Conservation (phyloP, 2,329 filamentous ascomycete genomes). For the Ophiocordyceps camponoti-saundersi region DNA sequence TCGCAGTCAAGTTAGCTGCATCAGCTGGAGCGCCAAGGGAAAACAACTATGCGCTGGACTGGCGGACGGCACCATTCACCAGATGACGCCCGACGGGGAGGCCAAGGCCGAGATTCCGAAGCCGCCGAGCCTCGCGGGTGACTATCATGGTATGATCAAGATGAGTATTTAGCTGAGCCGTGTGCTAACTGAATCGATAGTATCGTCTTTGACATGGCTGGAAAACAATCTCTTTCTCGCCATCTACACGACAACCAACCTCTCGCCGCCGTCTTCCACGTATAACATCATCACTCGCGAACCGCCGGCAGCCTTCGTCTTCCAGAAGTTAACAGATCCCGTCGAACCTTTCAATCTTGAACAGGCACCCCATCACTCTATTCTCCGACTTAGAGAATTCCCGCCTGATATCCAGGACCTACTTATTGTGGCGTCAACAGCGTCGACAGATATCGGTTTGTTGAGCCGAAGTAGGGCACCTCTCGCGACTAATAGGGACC, state of each 20-base stretch:
- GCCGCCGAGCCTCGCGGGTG: slow-evolving; percentile 44
- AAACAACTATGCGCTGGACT: slow-evolving; percentile 85
- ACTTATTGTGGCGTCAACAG: slow-evolving; percentile 67
- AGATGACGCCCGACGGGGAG: slow-evolving; percentile 69
- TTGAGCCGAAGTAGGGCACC: slow-evolving; percentile 57
- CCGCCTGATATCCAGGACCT: slow-evolving; percentile 66
- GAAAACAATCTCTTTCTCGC: slow-evolving; percentile 74
- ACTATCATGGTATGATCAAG: slow-evolving; percentile 47
- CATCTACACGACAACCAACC: slow-evolving; percentile 53
- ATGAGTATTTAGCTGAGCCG: background rate
- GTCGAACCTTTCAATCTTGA: slow-evolving; percentile 53
- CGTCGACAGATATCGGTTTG: slow-evolving; percentile 61
- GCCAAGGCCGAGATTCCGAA: slow-evolving; percentile 64
- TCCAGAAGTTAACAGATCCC: slow-evolving; percentile 60
- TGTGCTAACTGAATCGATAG: slow-evolving; percentile 18
- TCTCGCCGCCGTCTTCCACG: slow-evolving; percentile 43
- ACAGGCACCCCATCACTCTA: slow-evolving; percentile 56
- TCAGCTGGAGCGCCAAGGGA: slow-evolving; percentile 82
- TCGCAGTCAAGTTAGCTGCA: slow-evolving; percentile 61
- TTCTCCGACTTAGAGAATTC: slow-evolving; percentile 64
- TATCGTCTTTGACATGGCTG: slow-evolving; percentile 73
- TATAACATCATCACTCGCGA: slow-evolving; percentile 67
- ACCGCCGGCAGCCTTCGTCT: slow-evolving; percentile 42
- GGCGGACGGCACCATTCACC: slow-evolving; percentile 59
- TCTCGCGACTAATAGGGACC: slow-evolving; percentile 41